Percentiles rank a stretch among this genome's conserved stretches.
Conservation (phyloP, 257 asterid genomes). For the Coffea canephora region DNA sequence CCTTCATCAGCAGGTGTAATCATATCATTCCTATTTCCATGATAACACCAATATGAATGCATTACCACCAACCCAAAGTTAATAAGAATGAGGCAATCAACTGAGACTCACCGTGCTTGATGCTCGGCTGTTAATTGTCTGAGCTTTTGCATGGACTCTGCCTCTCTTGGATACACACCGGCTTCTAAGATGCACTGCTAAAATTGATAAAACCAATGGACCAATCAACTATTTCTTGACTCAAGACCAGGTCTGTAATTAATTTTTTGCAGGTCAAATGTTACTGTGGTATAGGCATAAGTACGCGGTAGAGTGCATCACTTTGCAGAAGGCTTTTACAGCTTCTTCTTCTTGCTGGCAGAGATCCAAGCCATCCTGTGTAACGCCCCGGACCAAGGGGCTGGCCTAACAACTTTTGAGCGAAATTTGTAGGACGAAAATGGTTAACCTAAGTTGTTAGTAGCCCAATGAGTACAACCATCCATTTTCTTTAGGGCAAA, state of each 20-base stretch:
- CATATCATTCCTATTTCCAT: conserved; percentile 31
- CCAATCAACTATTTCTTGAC: background rate
- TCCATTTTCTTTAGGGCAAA: too few relatives aligned
- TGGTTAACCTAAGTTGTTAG: too few relatives aligned
- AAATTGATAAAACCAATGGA: background rate
- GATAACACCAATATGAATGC: background rate
- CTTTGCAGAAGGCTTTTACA: conserved; percentile 34
- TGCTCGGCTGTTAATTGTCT: conserved; percentile 85
- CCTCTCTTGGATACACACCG: conserved; percentile 85
- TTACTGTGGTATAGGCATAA: background rate
- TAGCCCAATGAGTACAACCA: too few relatives aligned
- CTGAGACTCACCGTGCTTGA: conserved; percentile 53
- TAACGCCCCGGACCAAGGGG: too few relatives aligned
- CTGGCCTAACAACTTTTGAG: too few relatives aligned
- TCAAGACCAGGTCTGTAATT: background rate
- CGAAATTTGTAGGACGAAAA: too few relatives aligned
- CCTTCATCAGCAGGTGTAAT: conserved; percentile 35
- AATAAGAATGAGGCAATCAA: background rate
- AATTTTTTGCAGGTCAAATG: background rate
- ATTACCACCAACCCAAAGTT: background rate
- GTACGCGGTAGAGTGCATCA: conserved; percentile 33
- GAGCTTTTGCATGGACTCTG: conserved; percentile 83
- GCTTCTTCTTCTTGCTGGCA: conserved; percentile 27
- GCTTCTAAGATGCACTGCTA: conserved; percentile 78
- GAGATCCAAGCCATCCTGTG: background rate